Percentiles rank a stretch among this genome's conserved stretches.
These are phyloP conservation scores for Pseudogymnoascus sp. DNA, from an alignment of 2,329 filamentous ascomycete genomes.

Conservation along the genomic window DNA sequence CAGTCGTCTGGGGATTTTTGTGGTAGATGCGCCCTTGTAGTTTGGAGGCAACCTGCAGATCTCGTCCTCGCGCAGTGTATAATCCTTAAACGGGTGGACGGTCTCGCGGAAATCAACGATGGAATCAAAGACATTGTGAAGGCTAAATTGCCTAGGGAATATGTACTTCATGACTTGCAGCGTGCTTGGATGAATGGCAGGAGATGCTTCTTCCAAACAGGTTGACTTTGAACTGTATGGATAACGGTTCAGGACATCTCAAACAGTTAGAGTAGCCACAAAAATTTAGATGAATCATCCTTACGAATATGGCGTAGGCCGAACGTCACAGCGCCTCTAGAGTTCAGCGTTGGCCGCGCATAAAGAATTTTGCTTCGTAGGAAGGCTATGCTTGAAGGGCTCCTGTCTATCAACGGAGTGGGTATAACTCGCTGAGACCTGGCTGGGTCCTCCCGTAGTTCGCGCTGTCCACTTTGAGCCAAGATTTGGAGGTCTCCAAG, in stretches of 20 bases:
- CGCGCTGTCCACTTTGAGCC: neutral
- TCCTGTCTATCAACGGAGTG: slow-evolving; percentile 30
- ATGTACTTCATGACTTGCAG: slow-evolving; percentile 81
- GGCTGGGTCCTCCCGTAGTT: neutral
- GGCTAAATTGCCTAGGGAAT: slow-evolving; percentile 80
- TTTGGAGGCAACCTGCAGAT: slow-evolving; percentile 38
- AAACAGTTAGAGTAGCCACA: slow-evolving; percentile 18
- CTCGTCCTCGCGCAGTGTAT: slow-evolving; percentile 77
- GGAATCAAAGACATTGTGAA: slow-evolving; percentile 89
- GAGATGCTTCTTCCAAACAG: neutral
- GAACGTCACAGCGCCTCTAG: slow-evolving; percentile 58
- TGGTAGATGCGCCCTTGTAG: slow-evolving; percentile 1
- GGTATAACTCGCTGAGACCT: slow-evolving; percentile 16
- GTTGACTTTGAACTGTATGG: slow-evolving; percentile 22
- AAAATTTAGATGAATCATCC: slow-evolving; percentile 33
- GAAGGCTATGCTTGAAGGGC: slow-evolving; percentile 56
- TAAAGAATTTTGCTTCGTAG: slow-evolving; percentile 83
- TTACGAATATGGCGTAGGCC: slow-evolving; percentile 77
- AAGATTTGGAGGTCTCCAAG: slow-evolving; percentile 22
- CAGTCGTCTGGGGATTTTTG: slow-evolving; percentile 57
- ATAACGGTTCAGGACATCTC: slow-evolving; percentile 76
- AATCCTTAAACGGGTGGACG: slow-evolving; percentile 71
- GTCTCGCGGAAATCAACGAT: slow-evolving; percentile 57
- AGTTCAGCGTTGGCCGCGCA: slow-evolving; percentile 63
- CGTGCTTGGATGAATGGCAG: slow-evolving; percentile 45